phyloP scores from a whole-genome alignment of 2,329 filamentous ascomycete genomes.

The Monosporascus ibericus region DNA sequence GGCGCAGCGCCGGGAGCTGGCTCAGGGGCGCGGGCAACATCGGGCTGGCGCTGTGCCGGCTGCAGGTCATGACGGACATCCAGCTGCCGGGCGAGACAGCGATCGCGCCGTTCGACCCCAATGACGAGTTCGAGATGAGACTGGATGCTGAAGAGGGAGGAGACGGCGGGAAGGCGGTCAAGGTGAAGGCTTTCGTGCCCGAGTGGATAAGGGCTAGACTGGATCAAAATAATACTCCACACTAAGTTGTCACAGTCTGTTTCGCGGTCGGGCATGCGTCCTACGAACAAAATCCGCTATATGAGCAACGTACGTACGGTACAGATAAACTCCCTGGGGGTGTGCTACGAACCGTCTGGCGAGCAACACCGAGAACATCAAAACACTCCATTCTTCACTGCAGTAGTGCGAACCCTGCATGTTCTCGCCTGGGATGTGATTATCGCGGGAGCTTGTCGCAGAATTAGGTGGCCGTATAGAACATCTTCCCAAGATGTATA shows the following conservation, averaged over 20 bases:
- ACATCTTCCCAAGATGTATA: too few species aligned
- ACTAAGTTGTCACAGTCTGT: not conserved
- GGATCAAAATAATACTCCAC: constrained; percentile 16
- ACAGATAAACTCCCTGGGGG: too few species aligned
- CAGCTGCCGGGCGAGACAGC: constrained; percentile 62
- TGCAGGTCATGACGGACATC: constrained; percentile 87
- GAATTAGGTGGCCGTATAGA: too few species aligned
- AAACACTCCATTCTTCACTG: too few species aligned
- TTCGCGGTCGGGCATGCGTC: not conserved
- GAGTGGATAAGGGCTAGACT: constrained; percentile 57
- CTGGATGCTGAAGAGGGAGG: constrained; percentile 37
- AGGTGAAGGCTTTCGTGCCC: constrained; percentile 78
- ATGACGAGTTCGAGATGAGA: constrained; percentile 56
- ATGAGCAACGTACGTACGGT: too few species aligned
- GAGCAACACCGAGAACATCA: too few species aligned
- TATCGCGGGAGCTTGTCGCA: too few species aligned
- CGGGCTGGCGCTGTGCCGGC: constrained; percentile 76
- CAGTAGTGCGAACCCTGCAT: too few species aligned
- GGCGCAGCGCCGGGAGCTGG: constrained; percentile 76
- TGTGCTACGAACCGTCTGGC: too few species aligned
- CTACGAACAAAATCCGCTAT: not conserved
- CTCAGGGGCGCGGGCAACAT: constrained; percentile 75
- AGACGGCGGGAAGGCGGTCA: constrained; percentile 31
- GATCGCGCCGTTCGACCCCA: constrained; percentile 52
- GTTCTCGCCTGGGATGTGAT: too few species aligned